Conservation (phyloP, 2,329 filamentous ascomycete genomes). For the Neonectria faginata region DNA sequence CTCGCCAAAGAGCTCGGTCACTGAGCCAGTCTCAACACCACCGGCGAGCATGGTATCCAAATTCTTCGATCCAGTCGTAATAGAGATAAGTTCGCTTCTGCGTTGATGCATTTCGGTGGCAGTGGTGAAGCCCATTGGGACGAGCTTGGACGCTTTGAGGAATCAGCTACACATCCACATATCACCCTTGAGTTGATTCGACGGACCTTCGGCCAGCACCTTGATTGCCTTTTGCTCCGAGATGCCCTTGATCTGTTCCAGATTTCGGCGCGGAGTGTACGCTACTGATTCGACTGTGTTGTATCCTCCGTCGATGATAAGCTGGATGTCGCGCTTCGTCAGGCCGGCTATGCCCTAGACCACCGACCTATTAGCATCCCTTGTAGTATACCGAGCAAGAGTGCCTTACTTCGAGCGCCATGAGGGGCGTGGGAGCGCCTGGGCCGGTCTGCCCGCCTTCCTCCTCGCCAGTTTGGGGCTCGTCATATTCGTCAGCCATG, state of each 20-base stretch:
- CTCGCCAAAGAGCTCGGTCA: constrained; percentile 98
- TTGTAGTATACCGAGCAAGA: not conserved
- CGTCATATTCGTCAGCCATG: constrained; percentile 72
- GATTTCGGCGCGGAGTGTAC: constrained; percentile 83
- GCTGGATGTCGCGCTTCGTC: constrained; percentile 94
- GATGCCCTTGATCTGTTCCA: constrained; percentile 98
- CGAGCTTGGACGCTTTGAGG: constrained; percentile 85
- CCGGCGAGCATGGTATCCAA: constrained; percentile 94
- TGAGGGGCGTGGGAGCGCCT: constrained; percentile 91
- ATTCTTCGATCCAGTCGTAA: constrained; percentile 97
- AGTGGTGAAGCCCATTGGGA: constrained; percentile 99
- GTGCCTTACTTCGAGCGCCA: constrained; percentile 80
- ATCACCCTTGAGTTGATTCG: not conserved
- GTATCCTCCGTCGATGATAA: constrained; percentile 90
- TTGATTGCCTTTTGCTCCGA: constrained; percentile 97
- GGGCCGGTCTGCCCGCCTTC: constrained; percentile 82
- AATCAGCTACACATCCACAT: constrained; percentile 24
- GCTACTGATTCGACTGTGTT: constrained; percentile 97
- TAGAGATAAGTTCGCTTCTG: constrained; percentile 95
- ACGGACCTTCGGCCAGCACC: constrained; percentile 84
- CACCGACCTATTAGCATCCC: constrained; percentile 26
- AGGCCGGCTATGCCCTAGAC: constrained; percentile 84
- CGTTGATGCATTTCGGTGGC: constrained; percentile 99
- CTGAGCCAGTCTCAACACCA: constrained; percentile 95
- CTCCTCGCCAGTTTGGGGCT: constrained; percentile 75